A percentile compares a stretch with the other conserved stretches of the same genome.
Evolutionary conservation across 2,329 filamentous ascomycete species (phyloP).

Genomic region (Pezicula neosporulosa): DNA sequence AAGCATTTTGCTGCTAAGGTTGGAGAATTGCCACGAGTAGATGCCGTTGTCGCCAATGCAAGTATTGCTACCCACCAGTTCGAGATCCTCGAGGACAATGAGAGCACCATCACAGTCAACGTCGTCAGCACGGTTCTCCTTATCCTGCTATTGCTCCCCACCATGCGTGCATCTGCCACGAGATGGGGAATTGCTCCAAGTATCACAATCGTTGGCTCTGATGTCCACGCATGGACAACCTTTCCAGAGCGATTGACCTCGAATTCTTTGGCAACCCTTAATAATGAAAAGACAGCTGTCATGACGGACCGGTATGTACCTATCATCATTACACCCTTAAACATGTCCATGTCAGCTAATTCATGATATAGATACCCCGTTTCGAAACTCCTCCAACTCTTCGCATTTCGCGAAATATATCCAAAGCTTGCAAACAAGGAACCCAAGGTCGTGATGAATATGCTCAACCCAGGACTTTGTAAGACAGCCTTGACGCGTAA

Average conservation of each 20-base stretch:
- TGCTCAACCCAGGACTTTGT: not conserved
- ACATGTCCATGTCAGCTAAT: not conserved
- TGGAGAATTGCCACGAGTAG: not conserved
- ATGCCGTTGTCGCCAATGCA: conserved; percentile 6
- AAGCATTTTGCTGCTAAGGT: conserved; percentile 1
- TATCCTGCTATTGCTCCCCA: conserved; percentile 1
- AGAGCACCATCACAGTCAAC: conserved; percentile 1
- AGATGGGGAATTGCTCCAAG: not conserved
- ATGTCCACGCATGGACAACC: not conserved
- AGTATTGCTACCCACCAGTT: conserved; percentile 13
- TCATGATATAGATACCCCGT: not conserved
- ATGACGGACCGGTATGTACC: not conserved
- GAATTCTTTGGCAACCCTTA: not conserved
- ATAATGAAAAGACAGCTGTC: not conserved
- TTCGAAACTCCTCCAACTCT: not conserved
- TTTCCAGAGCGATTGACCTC: not conserved
- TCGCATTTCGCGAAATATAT: not conserved
- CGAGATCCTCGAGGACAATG: not conserved
- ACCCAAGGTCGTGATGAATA: not conserved
- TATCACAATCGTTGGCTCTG: not conserved
- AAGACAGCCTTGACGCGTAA: not conserved
- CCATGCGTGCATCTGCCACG: not conserved
- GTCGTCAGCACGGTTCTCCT: conserved; percentile 4
- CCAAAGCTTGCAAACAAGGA: not conserved
- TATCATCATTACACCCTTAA: not conserved